phyloP scores from a whole-genome alignment of 306 rosid species.

The Trichosanthes truncata region DNA sequence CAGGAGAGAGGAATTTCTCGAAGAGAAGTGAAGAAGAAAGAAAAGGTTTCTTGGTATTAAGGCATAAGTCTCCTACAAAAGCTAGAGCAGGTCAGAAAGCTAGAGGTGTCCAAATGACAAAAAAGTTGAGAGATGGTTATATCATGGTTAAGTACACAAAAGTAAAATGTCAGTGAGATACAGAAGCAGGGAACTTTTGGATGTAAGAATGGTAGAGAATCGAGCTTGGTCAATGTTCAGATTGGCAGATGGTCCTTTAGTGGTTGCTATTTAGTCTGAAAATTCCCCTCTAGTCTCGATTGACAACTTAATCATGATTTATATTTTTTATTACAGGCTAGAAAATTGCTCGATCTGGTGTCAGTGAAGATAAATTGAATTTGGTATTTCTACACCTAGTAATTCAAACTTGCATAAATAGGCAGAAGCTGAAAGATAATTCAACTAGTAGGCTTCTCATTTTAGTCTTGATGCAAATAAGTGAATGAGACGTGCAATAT shows the following conservation, averaged over 20 bases:
- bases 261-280: not conserved
- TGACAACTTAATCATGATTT: not conserved
- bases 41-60: not conserved
- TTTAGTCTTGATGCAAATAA: not conserved
- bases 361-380: not conserved
- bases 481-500: not conserved
- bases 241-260: not conserved
- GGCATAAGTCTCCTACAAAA: not conserved
- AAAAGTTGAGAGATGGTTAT: not conserved
- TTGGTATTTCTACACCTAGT: not conserved
- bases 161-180: not conserved
- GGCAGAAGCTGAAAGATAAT: not conserved
- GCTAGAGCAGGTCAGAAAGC: not conserved
- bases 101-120: not conserved
- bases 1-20: not conserved
- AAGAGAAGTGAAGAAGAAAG: not conserved
- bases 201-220: not conserved
- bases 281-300: not conserved
- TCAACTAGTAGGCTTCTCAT: not conserved
- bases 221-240: not conserved
- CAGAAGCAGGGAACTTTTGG: not conserved
- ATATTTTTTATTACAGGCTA: not conserved
- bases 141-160: not conserved
- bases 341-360: not conserved
- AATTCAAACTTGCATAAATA: not conserved